Base-by-base conservation (phyloP, 352 stramenopile species). In the Phytopythium vexans region DNA sequence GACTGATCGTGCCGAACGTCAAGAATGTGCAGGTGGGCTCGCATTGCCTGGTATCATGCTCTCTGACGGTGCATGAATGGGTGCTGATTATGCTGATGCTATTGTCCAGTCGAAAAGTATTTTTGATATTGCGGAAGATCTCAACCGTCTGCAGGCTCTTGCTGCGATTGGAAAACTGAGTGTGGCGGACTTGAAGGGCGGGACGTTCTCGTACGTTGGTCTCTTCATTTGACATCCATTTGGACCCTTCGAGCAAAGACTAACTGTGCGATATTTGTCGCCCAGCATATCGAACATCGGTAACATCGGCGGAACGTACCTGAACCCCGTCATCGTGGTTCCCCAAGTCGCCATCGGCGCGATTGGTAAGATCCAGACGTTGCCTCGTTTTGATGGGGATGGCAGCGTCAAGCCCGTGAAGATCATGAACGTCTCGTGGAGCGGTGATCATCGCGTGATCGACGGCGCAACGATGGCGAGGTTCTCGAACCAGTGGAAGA, bases 321-420 rank as follows among this genome's bases (percentile, higher is more conserved):
- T 98, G 85, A 87, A 77, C 27, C 97, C 97, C 6, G 88, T 99
- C 38, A 94, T 99, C 49, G 81, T 98, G 47, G 62, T 90, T 40
- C 97, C 97, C 15, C 95, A 99, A 52, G 95, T 99, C 6, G 96
- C 94, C 36, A 99, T 99, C 56, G 97, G 96, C 39, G 97, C 97
- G 1, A 80, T 99, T 45, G 97, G 97, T 49, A 90, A 92, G 58
- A 98, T 99, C 47, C 96, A 98, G 71, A 92, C 84, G 32, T 56
- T 99, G 5, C 97, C 97, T 9, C 84, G 96, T n/a, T 99, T 98
- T 57, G 74, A 87, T 10, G 60, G 54, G n/a, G 77, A 94, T 12
- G 85, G 82, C 41, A 81, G 78, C 43, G 84, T 99, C 8, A 67
- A 92, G 44, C 79, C 92, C 10, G 68, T 88, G 37, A 83, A 89